Evolutionary conservation across 2,329 filamentous ascomycete genomes (phyloP).

Genomic region (Calonectria honghensis): DNA sequence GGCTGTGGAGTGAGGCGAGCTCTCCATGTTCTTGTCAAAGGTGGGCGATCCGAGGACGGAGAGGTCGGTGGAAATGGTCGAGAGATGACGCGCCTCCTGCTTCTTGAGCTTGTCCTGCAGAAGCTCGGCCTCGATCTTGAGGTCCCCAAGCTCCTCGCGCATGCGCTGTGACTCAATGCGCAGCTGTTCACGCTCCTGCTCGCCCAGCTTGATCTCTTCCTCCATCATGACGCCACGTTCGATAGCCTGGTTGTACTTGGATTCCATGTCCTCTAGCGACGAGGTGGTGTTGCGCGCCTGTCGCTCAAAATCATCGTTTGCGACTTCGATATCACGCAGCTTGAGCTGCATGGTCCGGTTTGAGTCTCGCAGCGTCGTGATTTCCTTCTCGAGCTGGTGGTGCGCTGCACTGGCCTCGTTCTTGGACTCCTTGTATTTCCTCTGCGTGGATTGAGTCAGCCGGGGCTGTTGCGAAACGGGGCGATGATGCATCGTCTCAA

Average conservation of each 20-base stretch:
- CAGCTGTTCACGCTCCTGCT: conserved; percentile 91
- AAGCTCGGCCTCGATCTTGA: conserved; percentile 96
- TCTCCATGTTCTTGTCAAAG: conserved; percentile 81
- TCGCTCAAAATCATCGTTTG: conserved; percentile 98
- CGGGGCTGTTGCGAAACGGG: conserved; percentile 23
- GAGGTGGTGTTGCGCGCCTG: conserved; percentile 97
- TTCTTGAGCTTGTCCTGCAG: conserved; percentile 94
- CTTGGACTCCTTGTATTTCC: conserved; percentile 97
- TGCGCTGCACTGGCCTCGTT: conserved; percentile 89
- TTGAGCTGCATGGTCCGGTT: conserved; percentile 88
- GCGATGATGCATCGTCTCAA: not conserved
- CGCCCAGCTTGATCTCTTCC: conserved; percentile 92
- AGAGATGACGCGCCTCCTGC: conserved; percentile 75
- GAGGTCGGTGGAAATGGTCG: conserved; percentile 77
- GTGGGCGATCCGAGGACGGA: conserved; percentile 80
- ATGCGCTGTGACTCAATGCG: conserved; percentile 94
- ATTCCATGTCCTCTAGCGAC: conserved; percentile 96
- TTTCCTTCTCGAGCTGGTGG: conserved; percentile 93
- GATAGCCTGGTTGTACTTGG: conserved; percentile 96
- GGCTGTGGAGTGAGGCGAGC: conserved; percentile 88
- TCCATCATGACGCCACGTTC: conserved; percentile 95
- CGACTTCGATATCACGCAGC: conserved; percentile 95
- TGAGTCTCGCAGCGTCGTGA: conserved; percentile 90
- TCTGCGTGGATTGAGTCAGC: conserved; percentile 68
- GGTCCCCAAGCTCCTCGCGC: conserved; percentile 91